Conservation (phyloP, 2,329 filamentous ascomycete genomes). For the Fusarium clavum region DNA sequence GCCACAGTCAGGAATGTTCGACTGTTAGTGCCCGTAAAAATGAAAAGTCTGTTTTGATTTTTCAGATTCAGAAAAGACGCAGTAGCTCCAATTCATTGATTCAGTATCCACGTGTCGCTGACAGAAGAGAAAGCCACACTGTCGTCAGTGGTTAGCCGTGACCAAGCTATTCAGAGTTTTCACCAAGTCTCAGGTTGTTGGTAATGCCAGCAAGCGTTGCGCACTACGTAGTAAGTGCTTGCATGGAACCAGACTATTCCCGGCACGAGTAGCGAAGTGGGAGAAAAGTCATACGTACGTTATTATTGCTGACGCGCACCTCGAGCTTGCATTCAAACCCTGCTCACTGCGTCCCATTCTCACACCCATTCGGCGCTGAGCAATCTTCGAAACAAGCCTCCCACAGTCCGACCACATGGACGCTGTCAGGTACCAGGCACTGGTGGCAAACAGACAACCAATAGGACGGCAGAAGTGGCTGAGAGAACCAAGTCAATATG, state of each 20-base stretch:
- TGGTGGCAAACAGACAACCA: conserved; percentile 47
- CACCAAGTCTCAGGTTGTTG: conserved; percentile 23
- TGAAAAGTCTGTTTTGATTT: conserved; percentile 34
- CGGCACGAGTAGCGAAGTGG: conserved; percentile 4
- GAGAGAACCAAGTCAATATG: conserved; percentile 26
- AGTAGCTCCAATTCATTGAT: conserved; percentile 26
- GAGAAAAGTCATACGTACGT: conserved; percentile 16
- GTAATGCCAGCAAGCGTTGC: conserved; percentile 17
- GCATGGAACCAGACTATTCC: conserved; percentile 33
- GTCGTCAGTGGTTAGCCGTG: conserved; percentile 21
- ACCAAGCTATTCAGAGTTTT: conserved; percentile 33
- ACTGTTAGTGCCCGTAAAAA: conserved; percentile 26
- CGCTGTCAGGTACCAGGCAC: conserved; percentile 58
- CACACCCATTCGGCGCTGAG: conserved; percentile 25
- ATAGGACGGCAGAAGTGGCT: conserved; percentile 38
- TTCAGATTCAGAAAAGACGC: conserved; percentile 21
- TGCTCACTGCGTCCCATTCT: conserved; percentile 10
- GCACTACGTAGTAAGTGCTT: conserved; percentile 32
- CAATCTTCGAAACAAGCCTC: conserved; percentile 49
- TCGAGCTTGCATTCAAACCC: conserved; percentile 15
- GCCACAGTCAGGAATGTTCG: conserved; percentile 14
- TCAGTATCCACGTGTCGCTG: conserved; percentile 33
- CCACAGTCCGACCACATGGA: conserved; percentile 55
- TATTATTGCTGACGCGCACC: conserved; percentile 22
- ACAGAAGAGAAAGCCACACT: conserved; percentile 23